Evolutionary conservation across 345 rosid species (phyloP).

Genomic region (Dipteronia sinensis): DNA sequence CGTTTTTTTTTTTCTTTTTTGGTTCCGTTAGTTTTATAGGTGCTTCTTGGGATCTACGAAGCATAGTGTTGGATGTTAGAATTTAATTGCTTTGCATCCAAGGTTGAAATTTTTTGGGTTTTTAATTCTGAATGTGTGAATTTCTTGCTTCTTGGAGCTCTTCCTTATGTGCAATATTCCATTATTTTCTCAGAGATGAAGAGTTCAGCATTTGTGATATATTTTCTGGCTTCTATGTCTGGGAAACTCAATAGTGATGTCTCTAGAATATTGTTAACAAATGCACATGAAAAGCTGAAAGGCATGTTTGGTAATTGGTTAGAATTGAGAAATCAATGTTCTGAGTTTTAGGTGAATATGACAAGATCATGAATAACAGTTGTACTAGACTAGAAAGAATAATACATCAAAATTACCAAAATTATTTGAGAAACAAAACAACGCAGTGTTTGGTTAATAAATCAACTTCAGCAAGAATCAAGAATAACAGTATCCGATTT

Average conservation of each 20-base stretch:
- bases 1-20: neutral
- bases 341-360: neutral
- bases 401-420: neutral
- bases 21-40: neutral
- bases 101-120: neutral
- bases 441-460: neutral
- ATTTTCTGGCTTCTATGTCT: neutral
- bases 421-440: neutral
- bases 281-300: neutral
- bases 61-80: neutral
- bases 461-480: neutral
- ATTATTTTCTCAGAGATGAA: neutral
- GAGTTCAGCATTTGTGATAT: neutral
- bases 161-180: neutral
- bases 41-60: neutral
- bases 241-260: neutral
- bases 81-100: too few relatives aligned
- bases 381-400: neutral
- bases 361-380: neutral
- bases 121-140: neutral
- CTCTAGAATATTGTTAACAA: neutral
- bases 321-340: neutral
- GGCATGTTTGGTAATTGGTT: neutral
- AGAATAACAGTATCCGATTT: neutral
- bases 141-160: neutral